phyloP scores from a whole-genome alignment of 192 early-diverging fungal species.

The Backusella macrospora region DNA sequence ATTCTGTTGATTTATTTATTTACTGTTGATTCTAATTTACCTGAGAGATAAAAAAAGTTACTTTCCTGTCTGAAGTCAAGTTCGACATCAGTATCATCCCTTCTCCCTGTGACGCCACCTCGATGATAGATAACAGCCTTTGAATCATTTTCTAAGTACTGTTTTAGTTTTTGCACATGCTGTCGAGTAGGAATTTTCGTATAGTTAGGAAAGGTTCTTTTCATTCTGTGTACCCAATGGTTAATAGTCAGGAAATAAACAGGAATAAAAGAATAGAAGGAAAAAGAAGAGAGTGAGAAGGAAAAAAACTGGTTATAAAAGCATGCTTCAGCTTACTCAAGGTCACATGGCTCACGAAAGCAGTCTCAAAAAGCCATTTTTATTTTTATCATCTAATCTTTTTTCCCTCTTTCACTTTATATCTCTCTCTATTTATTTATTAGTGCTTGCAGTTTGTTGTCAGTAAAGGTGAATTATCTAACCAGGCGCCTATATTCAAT shows the following conservation, averaged over 20 bases:
- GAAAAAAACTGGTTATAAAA: neutral
- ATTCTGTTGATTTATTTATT: slow-evolving; percentile 19
- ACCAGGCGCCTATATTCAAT: neutral
- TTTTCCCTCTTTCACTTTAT: neutral
- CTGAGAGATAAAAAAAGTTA: slow-evolving; percentile 89
- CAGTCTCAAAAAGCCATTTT: neutral
- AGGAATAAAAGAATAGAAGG: neutral
- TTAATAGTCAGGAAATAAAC: neutral
- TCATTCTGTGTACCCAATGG: neutral
- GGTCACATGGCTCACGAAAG: neutral
- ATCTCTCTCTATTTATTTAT: neutral
- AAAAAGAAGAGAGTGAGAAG: neutral
- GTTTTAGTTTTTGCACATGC: slow-evolving; percentile 31
- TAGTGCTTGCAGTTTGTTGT: neutral
- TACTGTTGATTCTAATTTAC: slow-evolving; percentile 41
- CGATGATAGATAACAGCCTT: slow-evolving; percentile 39
- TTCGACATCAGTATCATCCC: slow-evolving; percentile 60
- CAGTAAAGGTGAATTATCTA: neutral
- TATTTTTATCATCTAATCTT: neutral
- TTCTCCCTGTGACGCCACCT: slow-evolving; percentile 56
- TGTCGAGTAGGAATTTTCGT: slow-evolving; percentile 27
- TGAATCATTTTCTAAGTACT: neutral
- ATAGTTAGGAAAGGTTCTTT: neutral
- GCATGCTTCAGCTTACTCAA: neutral
- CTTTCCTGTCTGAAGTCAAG: slow-evolving; percentile 82